These are phyloP conservation scores for Plenodomus tracheiphilus DNA, from an alignment of 2,329 filamentous ascomycete species.

Conservation along the genomic window DNA sequence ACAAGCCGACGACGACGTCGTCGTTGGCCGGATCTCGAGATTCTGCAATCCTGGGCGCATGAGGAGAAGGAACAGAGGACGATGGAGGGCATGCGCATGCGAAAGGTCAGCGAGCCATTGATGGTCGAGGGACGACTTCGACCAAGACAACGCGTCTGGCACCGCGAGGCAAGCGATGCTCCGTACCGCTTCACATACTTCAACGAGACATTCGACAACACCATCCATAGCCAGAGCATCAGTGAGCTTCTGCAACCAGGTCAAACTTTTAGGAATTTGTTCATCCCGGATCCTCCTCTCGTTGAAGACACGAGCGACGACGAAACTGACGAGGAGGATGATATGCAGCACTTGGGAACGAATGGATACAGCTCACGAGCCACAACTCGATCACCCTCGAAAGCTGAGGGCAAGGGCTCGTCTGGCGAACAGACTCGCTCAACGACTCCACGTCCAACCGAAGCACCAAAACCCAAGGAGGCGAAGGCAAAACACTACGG, in stretches of 20 bases:
- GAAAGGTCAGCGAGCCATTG: conserved; percentile 92
- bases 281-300: conserved; percentile 76
- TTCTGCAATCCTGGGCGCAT: conserved; percentile 85
- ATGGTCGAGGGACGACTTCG: conserved; percentile 87
- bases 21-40: conserved; percentile 83
- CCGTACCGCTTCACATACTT: conserved; percentile 98
- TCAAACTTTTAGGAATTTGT: conserved; percentile 81
- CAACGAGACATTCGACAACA: conserved; percentile 94
- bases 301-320: conserved; percentile 68
- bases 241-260: conserved; percentile 89
- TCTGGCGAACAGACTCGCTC: conserved; percentile 51
- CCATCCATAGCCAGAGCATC: conserved; percentile 93
- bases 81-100: conserved; percentile 75
- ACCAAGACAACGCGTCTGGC: conserved; percentile 78
- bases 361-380: conserved; percentile 32
- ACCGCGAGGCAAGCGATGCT: conserved; percentile 81
- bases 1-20: conserved; percentile 53
- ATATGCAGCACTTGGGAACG: conserved; percentile 20
- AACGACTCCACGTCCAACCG: conserved; percentile 56
- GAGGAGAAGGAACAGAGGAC: conserved; percentile 88
- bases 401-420: conserved; percentile 38
- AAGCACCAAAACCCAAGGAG: conserved; percentile 27
- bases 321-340: conserved; percentile 62
- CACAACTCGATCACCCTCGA: conserved; percentile 28
- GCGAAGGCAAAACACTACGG: conserved; percentile 57